Conservation (phyloP, 1,284 basidiomycete species). For the Thelephora terrestris region DNA sequence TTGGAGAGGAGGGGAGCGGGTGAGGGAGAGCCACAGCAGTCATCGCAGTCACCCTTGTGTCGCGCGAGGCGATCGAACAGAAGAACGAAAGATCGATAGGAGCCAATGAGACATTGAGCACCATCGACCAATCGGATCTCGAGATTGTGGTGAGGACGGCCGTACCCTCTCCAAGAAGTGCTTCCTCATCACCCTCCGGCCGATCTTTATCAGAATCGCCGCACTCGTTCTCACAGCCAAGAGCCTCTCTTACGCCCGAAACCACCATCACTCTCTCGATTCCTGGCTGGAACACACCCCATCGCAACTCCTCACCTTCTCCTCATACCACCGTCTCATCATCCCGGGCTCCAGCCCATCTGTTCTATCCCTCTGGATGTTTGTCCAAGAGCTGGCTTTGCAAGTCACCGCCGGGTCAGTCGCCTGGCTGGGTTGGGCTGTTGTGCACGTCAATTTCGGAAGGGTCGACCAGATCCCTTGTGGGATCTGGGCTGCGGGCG, state of each 20-base stretch:
- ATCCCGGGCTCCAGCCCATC: background rate
- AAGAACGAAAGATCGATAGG: too few relatives aligned
- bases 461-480: slow-evolving; percentile 28
- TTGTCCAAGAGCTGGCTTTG: background rate
- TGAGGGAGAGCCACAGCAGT: too few relatives aligned
- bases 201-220: slow-evolving; percentile 28
- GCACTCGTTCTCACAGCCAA: slow-evolving; percentile 21
- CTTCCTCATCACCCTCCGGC: slow-evolving; percentile 25
- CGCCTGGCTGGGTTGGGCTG: slow-evolving; percentile 46
- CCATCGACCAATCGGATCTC: too few relatives aligned
- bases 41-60: too few relatives aligned
- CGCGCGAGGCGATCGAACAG: too few relatives aligned
- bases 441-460: slow-evolving; percentile 41
- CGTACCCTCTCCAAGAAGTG: too few relatives aligned
- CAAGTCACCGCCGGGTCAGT: background rate
- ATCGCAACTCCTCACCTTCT: background rate
- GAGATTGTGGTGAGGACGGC: too few relatives aligned
- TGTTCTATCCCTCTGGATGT: background rate
- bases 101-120: too few relatives aligned
- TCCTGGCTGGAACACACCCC: background rate
- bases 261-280: background rate
- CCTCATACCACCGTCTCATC: background rate
- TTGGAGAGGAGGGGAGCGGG: too few relatives aligned
- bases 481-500: too few relatives aligned
- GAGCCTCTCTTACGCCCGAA: slow-evolving; percentile 17